These are phyloP conservation scores for Flaveria ramosissima DNA, from an alignment of 129 eudicot species.

Conservation along the genomic window DNA sequence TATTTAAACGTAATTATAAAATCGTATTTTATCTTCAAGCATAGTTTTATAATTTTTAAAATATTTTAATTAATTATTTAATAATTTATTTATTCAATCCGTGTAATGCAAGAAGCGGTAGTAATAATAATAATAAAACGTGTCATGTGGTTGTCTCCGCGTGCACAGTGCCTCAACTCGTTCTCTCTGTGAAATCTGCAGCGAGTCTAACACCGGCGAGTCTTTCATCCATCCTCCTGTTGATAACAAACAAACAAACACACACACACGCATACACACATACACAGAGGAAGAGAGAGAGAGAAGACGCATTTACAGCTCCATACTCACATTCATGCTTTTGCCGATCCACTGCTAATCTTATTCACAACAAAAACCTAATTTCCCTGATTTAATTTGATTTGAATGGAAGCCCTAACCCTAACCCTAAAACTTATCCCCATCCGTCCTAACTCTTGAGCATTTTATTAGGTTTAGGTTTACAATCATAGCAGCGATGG, in stretches of 20 bases:
- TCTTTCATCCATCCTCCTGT: constrained; percentile 2
- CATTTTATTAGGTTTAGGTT: constrained; percentile 24
- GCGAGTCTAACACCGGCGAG: constrained; percentile 48
- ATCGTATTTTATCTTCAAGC: no score
- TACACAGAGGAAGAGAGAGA: neutral
- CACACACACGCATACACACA: constrained; percentile 19
- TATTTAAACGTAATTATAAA: no score
- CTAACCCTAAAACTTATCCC: constrained; percentile 55
- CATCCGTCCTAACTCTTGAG: constrained; percentile 18
- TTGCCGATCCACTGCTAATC: constrained; percentile 30
- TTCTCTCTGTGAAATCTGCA: constrained; percentile 21
- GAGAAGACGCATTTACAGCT: neutral
- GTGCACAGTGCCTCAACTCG: constrained; percentile 7
- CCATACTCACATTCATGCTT: constrained; percentile 13
- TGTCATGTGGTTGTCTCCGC: constrained; percentile 20
- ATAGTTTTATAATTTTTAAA: no score
- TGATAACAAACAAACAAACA: neutral
- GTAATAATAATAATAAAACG: no score
- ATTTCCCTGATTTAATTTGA: constrained; percentile 34
- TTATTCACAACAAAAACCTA: constrained; percentile 14
- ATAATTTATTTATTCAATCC: no score
- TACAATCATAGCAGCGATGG: constrained; percentile 36
- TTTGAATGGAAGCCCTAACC: constrained; percentile 53
- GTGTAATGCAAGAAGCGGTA: no score
- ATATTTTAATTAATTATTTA: no score